These are phyloP conservation scores for Clarireedia homoeocarpa DNA, from an alignment of 2,329 filamentous ascomycete species.

Conservation along the genomic window DNA sequence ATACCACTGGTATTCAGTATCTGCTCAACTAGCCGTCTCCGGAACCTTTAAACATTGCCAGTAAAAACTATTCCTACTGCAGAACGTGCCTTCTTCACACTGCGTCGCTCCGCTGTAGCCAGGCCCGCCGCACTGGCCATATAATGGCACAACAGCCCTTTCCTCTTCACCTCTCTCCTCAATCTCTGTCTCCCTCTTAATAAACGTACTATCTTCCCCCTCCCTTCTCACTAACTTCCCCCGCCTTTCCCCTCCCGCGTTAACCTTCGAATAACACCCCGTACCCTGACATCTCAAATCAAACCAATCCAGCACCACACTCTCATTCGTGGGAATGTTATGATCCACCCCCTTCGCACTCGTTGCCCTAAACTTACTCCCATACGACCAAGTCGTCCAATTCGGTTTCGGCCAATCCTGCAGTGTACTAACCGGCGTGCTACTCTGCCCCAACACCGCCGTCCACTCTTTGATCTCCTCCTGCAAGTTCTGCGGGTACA, in stretches of 20 bases:
- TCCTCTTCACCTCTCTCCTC: neutral
- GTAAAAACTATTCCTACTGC: neutral
- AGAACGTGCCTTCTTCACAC: neutral
- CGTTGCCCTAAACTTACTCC: conserved; percentile 16
- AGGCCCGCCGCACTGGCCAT: neutral
- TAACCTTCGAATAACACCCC: conserved; percentile 7
- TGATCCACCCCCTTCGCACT: conserved; percentile 17
- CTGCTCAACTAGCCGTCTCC: no score
- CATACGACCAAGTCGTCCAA: conserved; percentile 24
- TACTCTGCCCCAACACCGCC: conserved; percentile 32
- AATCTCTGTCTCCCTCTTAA: neutral
- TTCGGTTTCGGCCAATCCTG: conserved; percentile 21
- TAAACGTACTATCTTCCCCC: no score
- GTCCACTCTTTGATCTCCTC: conserved; percentile 41
- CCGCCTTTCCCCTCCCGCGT: neutral
- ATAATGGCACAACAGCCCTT: neutral
- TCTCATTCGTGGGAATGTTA: conserved; percentile 19
- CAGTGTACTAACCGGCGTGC: conserved; percentile 16
- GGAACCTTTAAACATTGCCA: neutral
- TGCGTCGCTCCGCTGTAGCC: neutral
- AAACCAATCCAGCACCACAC: conserved; percentile 20
- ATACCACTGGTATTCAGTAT: no score
- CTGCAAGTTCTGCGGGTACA: conserved; percentile 33
- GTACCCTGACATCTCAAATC: conserved; percentile 13
- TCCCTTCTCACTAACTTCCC: no score